phyloP scores from a whole-genome alignment of 352 stramenopile genomes.

The Blastocystis hominis region DNA sequence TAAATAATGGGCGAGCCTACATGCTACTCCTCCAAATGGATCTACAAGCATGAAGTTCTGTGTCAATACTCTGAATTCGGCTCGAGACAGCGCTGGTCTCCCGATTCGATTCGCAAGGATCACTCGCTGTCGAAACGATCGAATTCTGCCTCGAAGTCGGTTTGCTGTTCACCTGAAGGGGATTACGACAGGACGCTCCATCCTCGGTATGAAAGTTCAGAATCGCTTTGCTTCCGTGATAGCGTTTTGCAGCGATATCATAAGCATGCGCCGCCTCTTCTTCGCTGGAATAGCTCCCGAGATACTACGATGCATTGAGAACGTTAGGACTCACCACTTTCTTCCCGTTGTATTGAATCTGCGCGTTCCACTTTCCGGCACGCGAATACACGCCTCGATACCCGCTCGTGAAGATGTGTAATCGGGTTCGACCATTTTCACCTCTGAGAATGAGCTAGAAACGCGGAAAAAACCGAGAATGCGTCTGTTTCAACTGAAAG shows the following conservation, averaged over 20 bases:
- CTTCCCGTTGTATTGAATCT: slow-evolving; percentile 51
- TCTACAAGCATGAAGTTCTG: not conserved
- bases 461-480: not conserved
- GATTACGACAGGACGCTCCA: not conserved
- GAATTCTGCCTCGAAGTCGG: not conserved
- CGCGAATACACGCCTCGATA: slow-evolving; percentile 44
- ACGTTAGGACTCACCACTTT: not conserved
- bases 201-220: slow-evolving; percentile 12
- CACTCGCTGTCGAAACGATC: not conserved
- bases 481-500: not conserved
- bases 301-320: not conserved
- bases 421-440: not conserved
- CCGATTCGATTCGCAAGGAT: not conserved
- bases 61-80: not conserved
- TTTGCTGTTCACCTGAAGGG: slow-evolving; percentile 43
- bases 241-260: slow-evolving; percentile 33
- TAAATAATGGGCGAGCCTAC: slow-evolving; percentile 14
- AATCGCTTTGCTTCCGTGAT: slow-evolving; percentile 43
- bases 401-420: slow-evolving; percentile 12
- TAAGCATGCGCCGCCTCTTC: slow-evolving; percentile 35
- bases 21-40: not conserved
- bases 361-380: slow-evolving; percentile 41
- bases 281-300: slow-evolving; percentile 25
- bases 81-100: not conserved
- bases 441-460: not conserved